Base-by-base conservation (phyloP, 108 stramenopile genomes). In the Nitzschia sp. region DNA sequence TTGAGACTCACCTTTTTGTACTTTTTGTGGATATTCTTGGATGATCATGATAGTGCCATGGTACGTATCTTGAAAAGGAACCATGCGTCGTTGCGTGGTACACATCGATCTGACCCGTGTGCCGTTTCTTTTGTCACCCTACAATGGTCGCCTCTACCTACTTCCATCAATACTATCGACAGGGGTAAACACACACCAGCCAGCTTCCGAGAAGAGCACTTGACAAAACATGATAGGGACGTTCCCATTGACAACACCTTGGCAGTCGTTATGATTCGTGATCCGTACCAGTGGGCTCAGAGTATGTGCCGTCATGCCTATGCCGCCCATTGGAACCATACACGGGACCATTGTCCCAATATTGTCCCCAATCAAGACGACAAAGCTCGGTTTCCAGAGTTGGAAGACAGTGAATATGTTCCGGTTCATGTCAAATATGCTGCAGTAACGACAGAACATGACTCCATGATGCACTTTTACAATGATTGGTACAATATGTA, bases 241-340 rank as follows among this genome's bases (percentile, higher is more conserved):
- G 57, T 59, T 37, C 56, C 62, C 10, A 73, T 61, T 34, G 67
- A 73, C 6, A 25, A 71, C 54, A 73, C 87, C 6, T 57, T 95
- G 44, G 90, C 91, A 6, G 70, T 91, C 17, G 86, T 92, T 0
- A 64, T 89, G 38, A 76, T 95, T 20, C 86, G 92, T 64, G 91
- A 95, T 81, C 91, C 91, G 9, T 79, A 83, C 43, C 79, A 68
- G 10, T 95, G 91, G 91, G 86, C 91, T 85, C 71, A 86, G 61
- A 82, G 82, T 57, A 88, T 95, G 88, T 76, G 75, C 19, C 67
- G 60, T 17, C 79, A 86, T 62, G 65, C 67, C 0, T 93, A 93
- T 68, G 78, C 75, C 22, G 85, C 85, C 1, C 50, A 62, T 40
- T 93, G 92, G 88, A 63, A 42, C 26, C 77, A 80, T 21, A 46